Evolutionary conservation across 805 yeast species (phyloP), one percentile per base, ranked within the genome.

Genomic region (Pichia californica): DNA sequence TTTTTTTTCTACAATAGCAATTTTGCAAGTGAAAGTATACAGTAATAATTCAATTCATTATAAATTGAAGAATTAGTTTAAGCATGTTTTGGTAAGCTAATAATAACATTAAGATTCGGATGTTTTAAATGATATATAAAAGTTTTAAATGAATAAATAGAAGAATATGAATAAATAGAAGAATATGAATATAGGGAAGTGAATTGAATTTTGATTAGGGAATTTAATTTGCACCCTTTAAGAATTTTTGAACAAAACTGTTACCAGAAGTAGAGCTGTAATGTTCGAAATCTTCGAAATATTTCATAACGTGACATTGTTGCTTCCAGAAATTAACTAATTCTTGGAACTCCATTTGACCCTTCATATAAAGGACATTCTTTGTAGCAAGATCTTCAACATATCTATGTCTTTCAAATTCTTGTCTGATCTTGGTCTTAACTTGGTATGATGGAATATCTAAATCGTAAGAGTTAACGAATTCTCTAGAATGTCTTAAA

Each of bases 291-390:
- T 79, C 80, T 52, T 81, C 85, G 54, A 86, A 86, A 69, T 81
- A 86, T 66, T 82, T 78, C 79, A 83, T 71, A 36, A 86, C 87
- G 63, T 86, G 94, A 51, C 89, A 77, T 59, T 77, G 79, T 70
- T 87, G 95, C 63, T 86, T 87, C 95, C 95, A 86, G 70, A 86
- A 86, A 67, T 87, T 87, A 56, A 81, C 74, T 57, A 85, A 73
- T 60, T 86, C 95, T 67, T 86, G 95, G 66, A 79, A 87, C 63
- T 87, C 95, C 93, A 84, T 84, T 57, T 84, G 88, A 7, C 91
- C 95, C 68, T 85, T 83, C 68, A 84, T 79, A 52, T 77, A 77
- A 45, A 87, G 69, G 15, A 83, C 73, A 63, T 86, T 87, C 50
- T 74, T 71, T 36, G 82, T 76, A 28, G 77, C 76, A 52, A 81